Conservation (phyloP, 768 basidiomycete genomes). For the Boletus tomentosulus region DNA sequence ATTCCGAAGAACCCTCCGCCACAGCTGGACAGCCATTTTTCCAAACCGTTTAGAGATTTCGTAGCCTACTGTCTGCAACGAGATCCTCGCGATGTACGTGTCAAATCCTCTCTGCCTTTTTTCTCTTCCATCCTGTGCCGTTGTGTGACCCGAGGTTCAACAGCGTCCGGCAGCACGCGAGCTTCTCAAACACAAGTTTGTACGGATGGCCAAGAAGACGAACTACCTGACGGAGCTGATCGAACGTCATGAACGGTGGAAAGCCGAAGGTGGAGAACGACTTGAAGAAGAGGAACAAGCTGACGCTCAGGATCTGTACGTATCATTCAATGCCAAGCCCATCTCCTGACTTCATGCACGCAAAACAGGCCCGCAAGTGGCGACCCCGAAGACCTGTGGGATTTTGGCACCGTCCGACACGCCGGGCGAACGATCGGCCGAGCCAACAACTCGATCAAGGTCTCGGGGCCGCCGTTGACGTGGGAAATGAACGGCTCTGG, state of each 20-base stretch:
- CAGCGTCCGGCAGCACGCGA: constrained; percentile 95
- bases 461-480: constrained; percentile 67
- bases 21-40: constrained; percentile 83
- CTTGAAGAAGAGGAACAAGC: constrained; percentile 68
- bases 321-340: neutral
- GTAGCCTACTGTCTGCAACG: constrained; percentile 89
- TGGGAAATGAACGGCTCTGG: constrained; percentile 70
- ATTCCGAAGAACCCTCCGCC: constrained; percentile 98
- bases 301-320: constrained; percentile 61
- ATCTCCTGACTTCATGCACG: neutral
- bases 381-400: constrained; percentile 87
- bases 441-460: constrained; percentile 47
- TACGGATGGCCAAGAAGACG: constrained; percentile 92
- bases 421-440: constrained; percentile 68
- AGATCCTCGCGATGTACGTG: constrained; percentile 83
- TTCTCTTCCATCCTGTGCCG: constrained; percentile 1
- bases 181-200: constrained; percentile 93
- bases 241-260: constrained; percentile 92
- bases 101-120: neutral
- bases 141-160: constrained; percentile 16
- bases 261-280: constrained; percentile 78
- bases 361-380: constrained; percentile 45
- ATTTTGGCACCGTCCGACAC: constrained; percentile 93
- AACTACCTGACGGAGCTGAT: constrained; percentile 94
- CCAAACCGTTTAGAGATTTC: constrained; percentile 91